Evolutionary conservation across 139 green algal species (phyloP).

Genomic region (Picochlorum sp.): DNA sequence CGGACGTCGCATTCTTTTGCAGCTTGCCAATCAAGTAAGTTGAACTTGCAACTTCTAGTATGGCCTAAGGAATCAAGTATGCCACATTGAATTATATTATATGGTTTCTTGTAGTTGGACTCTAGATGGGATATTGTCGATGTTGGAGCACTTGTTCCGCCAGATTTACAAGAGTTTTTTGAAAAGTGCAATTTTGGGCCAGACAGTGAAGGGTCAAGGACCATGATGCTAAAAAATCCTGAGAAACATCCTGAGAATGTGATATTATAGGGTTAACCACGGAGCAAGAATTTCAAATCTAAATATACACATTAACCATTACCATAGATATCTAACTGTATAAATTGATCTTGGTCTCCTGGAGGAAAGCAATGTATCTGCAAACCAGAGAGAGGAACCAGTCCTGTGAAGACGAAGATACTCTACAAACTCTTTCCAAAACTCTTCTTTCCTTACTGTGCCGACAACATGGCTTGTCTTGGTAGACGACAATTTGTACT

Average conservation of each 20-base stretch:
- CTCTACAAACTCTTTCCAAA: too few species aligned
- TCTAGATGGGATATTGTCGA: slow-evolving; percentile 2
- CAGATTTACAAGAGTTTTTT: not conserved
- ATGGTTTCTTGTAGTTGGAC: not conserved
- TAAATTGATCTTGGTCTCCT: too few species aligned
- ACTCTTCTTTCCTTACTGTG: too few species aligned
- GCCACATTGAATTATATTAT: not conserved
- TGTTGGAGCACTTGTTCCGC: not conserved
- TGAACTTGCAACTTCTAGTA: not conserved
- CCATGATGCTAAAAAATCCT: not conserved
- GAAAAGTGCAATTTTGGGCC: not conserved
- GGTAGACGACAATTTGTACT: too few species aligned
- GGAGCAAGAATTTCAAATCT: too few species aligned
- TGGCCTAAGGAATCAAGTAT: not conserved
- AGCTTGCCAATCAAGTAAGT: not conserved
- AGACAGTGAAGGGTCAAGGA: not conserved
- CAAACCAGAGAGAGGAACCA: too few species aligned
- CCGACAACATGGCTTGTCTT: too few species aligned
- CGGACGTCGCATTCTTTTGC: slow-evolving; percentile 6
- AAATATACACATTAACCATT: too few species aligned
- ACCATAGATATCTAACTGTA: too few species aligned
- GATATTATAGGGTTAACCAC: not conserved
- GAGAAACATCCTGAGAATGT: not conserved
- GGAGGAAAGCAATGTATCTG: too few species aligned
- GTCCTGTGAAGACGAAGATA: too few species aligned